Evolutionary conservation across 148 eudicot genomes (phyloP), one percentile per base, ranked within the genome.

Genomic region (Bassia scoparia): DNA sequence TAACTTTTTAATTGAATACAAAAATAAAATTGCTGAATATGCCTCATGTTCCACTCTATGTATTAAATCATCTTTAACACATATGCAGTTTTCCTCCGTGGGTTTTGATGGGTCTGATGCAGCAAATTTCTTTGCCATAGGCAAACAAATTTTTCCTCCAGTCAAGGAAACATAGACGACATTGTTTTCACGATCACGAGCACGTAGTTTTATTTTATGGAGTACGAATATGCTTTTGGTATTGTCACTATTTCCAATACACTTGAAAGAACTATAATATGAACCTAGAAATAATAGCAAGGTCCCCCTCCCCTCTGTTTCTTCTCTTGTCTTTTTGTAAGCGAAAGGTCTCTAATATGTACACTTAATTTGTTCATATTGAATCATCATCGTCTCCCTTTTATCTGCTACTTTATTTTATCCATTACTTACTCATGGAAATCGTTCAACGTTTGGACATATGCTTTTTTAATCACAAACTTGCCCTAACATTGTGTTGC

Each of bases 401-500:
- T n/a, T n/a, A n/a, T n/a, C n/a, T n/a, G n/a, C n/a, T 30, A 38
- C 11, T 13, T n/a, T 55, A 55, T 55, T 55, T 24, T 26, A 13
- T 55, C 30, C 18, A 14, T 56, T 11, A 24, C 11, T 56, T 56
- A 15, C 33, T n/a, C 37, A 8, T n/a, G 15, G 24, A 2, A 14
- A 29, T 16, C 5, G 5, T 37, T 6, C 1, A 37, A 37, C 8
- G 38, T 68, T 33, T 18, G 44, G n/a, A n/a, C n/a, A 34, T 69
- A 61, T 43, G 33, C 30, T 48, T n/a, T 34, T 30, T 53, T 3
- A 9, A 18, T 41, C 46, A 56, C 29, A 35, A 49, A 11, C 33
- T 23, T 63, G 8, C 26, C 46, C 29, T 73, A n/a, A 37, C 62
- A 46, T 38, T 77, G 66, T 74, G 55, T 65, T 81, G 76, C 88